Evolutionary conservation across 768 basidiomycete species (phyloP), one percentile per base, ranked within the genome.

Genomic region (Pisolithus orientalis): DNA sequence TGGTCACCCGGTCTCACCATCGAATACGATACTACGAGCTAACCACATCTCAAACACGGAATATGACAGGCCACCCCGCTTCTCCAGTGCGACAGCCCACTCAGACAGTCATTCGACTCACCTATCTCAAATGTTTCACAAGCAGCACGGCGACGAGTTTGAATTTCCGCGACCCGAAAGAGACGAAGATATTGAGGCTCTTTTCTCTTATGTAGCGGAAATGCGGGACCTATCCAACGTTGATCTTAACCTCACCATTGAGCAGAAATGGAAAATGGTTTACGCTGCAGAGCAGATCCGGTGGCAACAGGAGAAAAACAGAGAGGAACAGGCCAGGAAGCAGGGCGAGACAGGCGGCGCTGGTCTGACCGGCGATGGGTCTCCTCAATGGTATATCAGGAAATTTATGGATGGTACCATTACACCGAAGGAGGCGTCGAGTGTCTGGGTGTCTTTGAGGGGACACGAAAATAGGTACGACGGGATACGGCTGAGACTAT

Each of bases 191-290:
- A 85, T 98, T 25, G 85, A 94, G 64, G 73, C 68, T 5, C 71
- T 94, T 46, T 97, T 96, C 65, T 80, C 89, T 56, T 80, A 83
- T 50, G 80, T 96, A 50, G 80, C 82, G 60, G 78, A 80, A 39
- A 83, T 80, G 27, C 80, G 91, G 40, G 87, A 81, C 58, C 66
- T 90, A 25, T 77, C 70, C 10, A 80, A 82, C 25, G 69, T 85
- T 27, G 79, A 80, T 53, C 34, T 21, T 21, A 21, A 34, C 34
- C 71, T 90, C 52, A 60, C 80, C 14, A 77, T 89, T 24, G 87
- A 91, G 29, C 90, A 91, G 67, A 97, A 97, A 71, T 99, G 95
- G 94, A 75, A 77, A 57, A 81, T 98, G 64, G 87, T 99, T 6
- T 80, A 86, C 64, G 89, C 82, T 53, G 86, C 90, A 58, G 87